phyloP scores from a whole-genome alignment of 108 stramenopile genomes.

The Cyclotella choctawhatcheeana region DNA sequence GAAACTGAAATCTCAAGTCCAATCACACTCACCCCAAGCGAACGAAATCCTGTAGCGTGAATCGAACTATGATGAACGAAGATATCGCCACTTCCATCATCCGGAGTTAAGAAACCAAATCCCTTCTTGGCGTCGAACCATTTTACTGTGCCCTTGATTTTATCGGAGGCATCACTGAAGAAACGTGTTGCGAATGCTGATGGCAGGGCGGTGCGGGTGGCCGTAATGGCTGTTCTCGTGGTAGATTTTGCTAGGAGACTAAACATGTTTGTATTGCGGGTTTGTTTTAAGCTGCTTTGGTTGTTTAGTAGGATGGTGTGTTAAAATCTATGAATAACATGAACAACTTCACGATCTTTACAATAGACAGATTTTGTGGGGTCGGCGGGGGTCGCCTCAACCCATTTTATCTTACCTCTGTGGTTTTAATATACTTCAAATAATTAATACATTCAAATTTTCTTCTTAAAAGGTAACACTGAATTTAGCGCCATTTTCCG shows the following conservation, averaged over 20 bases:
- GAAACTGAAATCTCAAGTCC: no score
- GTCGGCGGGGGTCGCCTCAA: background rate
- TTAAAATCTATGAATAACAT: no score
- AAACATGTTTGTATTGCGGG: background rate
- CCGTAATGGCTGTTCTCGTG: background rate
- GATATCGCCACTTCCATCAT: slow-evolving; percentile 53
- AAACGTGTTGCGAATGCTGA: background rate
- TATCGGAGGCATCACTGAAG: slow-evolving; percentile 16
- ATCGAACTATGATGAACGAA: slow-evolving; percentile 57
- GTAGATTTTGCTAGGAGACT: slow-evolving; percentile 9
- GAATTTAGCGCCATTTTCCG: no score
- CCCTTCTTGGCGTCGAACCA: slow-evolving; percentile 88
- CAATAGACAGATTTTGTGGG: background rate
- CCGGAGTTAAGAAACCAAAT: slow-evolving; percentile 85
- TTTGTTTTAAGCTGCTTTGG: background rate
- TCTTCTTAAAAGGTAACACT: background rate
- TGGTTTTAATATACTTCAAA: no score
- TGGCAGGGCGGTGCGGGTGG: slow-evolving; percentile 1
- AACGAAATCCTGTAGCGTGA: slow-evolving; percentile 62
- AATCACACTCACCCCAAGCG: slow-evolving; percentile 42
- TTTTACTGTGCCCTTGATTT: slow-evolving; percentile 71
- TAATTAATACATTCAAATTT: no score
- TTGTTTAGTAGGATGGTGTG: no score
- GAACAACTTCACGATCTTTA: no score
- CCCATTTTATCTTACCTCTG: background rate